A percentile compares a stretch with the other conserved stretches of the same genome.
Evolutionary conservation across 441 rosid species (phyloP).

Genomic region (Lepidium campestre): DNA sequence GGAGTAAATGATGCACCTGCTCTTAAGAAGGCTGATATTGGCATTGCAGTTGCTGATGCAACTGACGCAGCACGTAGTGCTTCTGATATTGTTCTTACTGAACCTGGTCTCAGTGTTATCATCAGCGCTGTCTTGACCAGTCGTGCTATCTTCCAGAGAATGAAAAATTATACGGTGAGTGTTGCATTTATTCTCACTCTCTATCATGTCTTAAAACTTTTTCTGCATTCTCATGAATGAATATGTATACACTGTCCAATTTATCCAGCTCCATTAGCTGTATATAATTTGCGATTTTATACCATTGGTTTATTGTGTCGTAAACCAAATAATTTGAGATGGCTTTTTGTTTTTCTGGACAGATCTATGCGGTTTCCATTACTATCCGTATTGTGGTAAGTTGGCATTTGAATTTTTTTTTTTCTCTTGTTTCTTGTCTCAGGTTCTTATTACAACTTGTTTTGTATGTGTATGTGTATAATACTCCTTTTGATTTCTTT

Average conservation of each 20-base stretch:
- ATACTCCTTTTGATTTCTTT: neutral
- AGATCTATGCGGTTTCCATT: conserved; percentile 5
- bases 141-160: conserved; percentile 93
- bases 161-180: conserved; percentile 92
- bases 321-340: neutral
- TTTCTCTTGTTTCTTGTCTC: neutral
- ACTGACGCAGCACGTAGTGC: conserved; percentile 99
- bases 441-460: neutral
- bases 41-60: conserved; percentile 99
- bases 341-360: neutral
- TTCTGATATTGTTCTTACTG: conserved; percentile 93
- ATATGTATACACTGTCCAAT: neutral
- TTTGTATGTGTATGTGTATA: neutral
- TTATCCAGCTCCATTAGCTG: neutral
- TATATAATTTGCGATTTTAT: neutral
- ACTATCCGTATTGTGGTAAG: conserved; percentile 11
- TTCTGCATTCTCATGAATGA: neutral
- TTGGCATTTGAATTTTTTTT: neutral
- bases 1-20: conserved; percentile 99
- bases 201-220: neutral
- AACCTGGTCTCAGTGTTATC: conserved; percentile 97
- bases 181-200: neutral
- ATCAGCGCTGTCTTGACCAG: conserved; percentile 97
- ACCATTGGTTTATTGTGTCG: neutral
- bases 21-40: conserved; percentile 97